Percentiles rank a stretch among this genome's conserved stretches.
These are phyloP conservation scores for Neolentinus lepideus DNA, from an alignment of 1,284 basidiomycete genomes.

Conservation along the genomic window DNA sequence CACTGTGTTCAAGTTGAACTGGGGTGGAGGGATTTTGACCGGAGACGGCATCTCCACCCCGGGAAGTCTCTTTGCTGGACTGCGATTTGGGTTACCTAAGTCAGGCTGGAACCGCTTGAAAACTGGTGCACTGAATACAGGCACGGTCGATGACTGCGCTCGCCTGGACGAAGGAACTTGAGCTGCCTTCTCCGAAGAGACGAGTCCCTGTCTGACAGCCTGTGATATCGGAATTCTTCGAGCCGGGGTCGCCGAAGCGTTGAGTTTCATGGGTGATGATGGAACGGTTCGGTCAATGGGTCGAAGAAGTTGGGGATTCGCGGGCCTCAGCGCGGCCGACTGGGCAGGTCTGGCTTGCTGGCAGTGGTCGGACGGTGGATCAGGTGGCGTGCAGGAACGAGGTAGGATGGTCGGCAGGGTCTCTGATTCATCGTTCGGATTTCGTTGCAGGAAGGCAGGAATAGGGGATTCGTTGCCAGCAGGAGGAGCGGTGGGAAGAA, in stretches of 20 bases:
- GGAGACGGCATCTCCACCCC: conserved; percentile 19
- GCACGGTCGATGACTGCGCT: not conserved
- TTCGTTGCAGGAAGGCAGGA: not conserved
- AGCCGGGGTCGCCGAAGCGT: conserved; percentile 46
- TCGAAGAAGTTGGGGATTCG: not conserved
- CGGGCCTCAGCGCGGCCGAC: not conserved
- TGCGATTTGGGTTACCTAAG: conserved; percentile 30
- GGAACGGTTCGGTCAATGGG: not conserved
- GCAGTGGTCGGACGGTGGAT: not conserved
- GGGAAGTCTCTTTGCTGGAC: conserved; percentile 52
- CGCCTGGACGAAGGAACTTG: conserved; percentile 10
- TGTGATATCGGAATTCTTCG: conserved; percentile 49
- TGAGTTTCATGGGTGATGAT: conserved; percentile 11
- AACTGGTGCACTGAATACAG: conserved; percentile 17
- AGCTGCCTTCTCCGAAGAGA: conserved; percentile 38
- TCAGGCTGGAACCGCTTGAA: conserved; percentile 28
- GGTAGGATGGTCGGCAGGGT: not conserved
- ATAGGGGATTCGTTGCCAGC: not conserved
- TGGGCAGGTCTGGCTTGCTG: not conserved
- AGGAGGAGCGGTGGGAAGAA: not conserved
- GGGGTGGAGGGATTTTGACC: conserved; percentile 8
- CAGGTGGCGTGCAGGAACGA: not conserved
- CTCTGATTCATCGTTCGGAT: not conserved
- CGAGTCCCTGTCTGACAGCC: conserved; percentile 38
- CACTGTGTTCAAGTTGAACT: not conserved